These are phyloP conservation scores for Friedmanniomyces simplex DNA, from an alignment of 495 filamentous ascomycete species.

Conservation along the genomic window DNA sequence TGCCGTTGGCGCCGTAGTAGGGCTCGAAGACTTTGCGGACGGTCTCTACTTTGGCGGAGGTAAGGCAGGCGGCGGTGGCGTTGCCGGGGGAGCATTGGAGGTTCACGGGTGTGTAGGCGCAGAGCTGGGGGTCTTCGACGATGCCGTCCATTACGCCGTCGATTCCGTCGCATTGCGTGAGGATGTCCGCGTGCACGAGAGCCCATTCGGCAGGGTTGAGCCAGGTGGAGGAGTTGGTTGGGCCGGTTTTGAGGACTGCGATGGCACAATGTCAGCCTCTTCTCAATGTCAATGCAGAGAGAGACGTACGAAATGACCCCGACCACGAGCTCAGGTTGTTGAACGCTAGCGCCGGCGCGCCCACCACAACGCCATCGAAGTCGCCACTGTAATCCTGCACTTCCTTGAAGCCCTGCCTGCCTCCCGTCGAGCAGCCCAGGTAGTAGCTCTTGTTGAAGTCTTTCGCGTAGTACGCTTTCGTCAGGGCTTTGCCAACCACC, in stretches of 20 bases:
- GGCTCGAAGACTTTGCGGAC: conserved; percentile 15
- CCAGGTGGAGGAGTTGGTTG: conserved; percentile 19
- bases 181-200: conserved; percentile 22
- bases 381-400: conserved; percentile 42
- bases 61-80: conserved; percentile 24
- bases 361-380: conserved; percentile 39
- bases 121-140: conserved; percentile 25
- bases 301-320: conserved; percentile 36
- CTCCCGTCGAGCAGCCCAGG: conserved; percentile 47
- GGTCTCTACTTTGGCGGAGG: conserved; percentile 15
- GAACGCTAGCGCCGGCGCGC: conserved; percentile 33
- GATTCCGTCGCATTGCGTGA: conserved; percentile 26
- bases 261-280: neutral
- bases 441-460: conserved; percentile 43
- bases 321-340: conserved; percentile 45
- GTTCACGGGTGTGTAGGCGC: conserved; percentile 19
- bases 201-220: conserved; percentile 24
- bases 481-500: conserved; percentile 38
- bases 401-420: conserved; percentile 43
- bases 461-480: conserved; percentile 38
- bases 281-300: neutral
- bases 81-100: conserved; percentile 18
- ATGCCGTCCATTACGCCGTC: conserved; percentile 27
- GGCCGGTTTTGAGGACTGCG: conserved; percentile 35
- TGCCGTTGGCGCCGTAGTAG: conserved; percentile 20